Percentiles rank a stretch among this genome's conserved stretches.
Evolutionary conservation across 345 rosid species (phyloP).

Genomic region (Turritis glabra): DNA sequence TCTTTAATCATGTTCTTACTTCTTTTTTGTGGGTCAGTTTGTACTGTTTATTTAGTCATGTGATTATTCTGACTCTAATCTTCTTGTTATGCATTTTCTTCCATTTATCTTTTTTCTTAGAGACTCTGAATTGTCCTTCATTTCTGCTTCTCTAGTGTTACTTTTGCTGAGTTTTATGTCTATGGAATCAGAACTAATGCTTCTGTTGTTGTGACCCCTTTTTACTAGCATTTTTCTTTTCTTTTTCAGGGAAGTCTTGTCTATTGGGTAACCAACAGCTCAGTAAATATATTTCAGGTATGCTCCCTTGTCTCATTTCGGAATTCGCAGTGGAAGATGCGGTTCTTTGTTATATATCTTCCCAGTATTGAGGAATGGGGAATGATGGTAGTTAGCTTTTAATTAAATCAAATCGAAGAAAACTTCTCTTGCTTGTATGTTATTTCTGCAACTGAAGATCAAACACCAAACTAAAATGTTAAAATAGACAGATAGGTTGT

Average conservation of each 20-base stretch:
- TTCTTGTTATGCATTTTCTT: background rate
- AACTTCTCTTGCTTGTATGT: background rate
- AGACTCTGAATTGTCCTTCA: background rate
- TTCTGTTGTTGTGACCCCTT: background rate
- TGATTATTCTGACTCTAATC: background rate
- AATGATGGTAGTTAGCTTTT: background rate
- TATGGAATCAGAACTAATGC: background rate
- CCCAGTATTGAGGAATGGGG: background rate
- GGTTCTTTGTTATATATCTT: background rate
- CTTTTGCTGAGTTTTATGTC: background rate
- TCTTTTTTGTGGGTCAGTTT: background rate
- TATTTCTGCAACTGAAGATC: background rate
- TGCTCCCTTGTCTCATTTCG: slow-evolving; percentile 13
- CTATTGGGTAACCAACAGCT: slow-evolving; percentile 87
- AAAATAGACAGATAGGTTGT: background rate
- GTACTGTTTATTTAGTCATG: background rate
- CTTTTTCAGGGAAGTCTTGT: slow-evolving; percentile 78
- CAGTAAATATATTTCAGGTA: slow-evolving; percentile 74
- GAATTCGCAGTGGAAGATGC: background rate
- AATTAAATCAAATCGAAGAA: background rate
- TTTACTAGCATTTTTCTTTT: slow-evolving; percentile 7
- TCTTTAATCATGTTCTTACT: background rate
- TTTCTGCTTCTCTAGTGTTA: background rate
- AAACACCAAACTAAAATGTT: background rate
- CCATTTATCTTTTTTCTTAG: background rate